Base-by-base conservation (phyloP, 83 land plant species). In the Diphasiastrum complanatum region DNA sequence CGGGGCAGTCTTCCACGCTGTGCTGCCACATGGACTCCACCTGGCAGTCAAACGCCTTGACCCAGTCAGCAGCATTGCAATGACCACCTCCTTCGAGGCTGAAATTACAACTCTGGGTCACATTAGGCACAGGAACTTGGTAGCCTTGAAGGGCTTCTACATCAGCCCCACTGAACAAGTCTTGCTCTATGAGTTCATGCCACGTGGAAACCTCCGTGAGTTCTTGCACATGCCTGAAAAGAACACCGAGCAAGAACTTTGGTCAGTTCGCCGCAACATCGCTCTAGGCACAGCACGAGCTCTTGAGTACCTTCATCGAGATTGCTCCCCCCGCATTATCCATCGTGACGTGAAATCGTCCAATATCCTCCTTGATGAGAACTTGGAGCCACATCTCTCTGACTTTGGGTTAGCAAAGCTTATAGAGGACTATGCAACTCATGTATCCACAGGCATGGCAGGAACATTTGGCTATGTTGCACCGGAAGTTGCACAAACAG, bases 181-280 rank as follows among this genome's bases (percentile, higher is more conserved):
- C 22, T 70, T 69, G 43, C 14, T 69, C 14, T 69, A 49, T 25
- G 59, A 69, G 31, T 47, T 35, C 73, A 32, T 63, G 59, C 55
- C 73, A 23, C 49, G 64, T 52, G 69, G 59, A 5, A 63, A 33
- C 47, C 43, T 69, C 47, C 58, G 23, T 19, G 61, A 59, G n/a
- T 33, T 54, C 34, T 23, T 67, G 66, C 70, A 67, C 35, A 25
- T 31, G 30, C 58, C 12, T 16, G 23, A 31, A 16, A 52, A 46
- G 40, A 52, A 16, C 23, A 34, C 31, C 22, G 29, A 10, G 23
- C 51, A 18, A 18, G 51, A 18, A 24, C 33, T 25, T 6, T 54
- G 58, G 58, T 12, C 6, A 6, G 6, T 5, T 28, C 58, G 58
- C 5, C 5, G 24, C 6, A 22, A 25, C 10, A 30, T 54, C 14